phyloP scores from a whole-genome alignment of 2,329 filamentous ascomycete species.

The Tolypocladium guangdongense region DNA sequence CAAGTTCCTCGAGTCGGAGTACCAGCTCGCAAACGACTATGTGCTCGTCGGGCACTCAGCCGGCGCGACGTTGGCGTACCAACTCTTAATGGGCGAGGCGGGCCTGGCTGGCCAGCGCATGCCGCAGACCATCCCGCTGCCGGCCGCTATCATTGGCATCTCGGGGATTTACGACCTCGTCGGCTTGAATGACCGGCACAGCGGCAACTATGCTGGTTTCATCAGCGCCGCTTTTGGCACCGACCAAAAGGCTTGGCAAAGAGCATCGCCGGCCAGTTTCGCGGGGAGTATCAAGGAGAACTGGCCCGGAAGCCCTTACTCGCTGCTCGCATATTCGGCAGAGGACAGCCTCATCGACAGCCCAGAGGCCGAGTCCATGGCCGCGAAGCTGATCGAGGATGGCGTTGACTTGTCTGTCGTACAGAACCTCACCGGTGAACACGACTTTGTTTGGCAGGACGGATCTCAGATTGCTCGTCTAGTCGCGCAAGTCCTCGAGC shows the following conservation, averaged over 20 bases:
- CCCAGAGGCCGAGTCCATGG: conserved; percentile 49
- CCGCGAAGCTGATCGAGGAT: conserved; percentile 29
- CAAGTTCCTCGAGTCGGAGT: conserved; percentile 31
- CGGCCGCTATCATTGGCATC: conserved; percentile 46
- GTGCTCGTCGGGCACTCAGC: conserved; percentile 52
- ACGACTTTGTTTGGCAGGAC: conserved; percentile 54
- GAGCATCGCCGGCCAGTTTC: conserved; percentile 41
- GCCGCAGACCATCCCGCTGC: conserved; percentile 22
- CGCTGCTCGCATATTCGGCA: conserved; percentile 32
- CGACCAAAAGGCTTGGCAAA: conserved; percentile 37
- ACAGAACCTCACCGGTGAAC: conserved; percentile 41
- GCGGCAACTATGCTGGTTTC: conserved; percentile 43
- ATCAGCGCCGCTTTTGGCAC: conserved; percentile 49
- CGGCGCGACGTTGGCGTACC: conserved; percentile 52
- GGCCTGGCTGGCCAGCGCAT: conserved; percentile 12
- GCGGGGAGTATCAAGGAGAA: conserved; percentile 27
- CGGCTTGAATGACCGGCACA: conserved; percentile 36
- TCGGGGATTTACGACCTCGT: conserved; percentile 58
- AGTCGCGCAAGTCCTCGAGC: conserved; percentile 20
- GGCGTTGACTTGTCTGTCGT: conserved; percentile 19
- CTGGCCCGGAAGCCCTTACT: conserved; percentile 23
- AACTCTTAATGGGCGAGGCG: conserved; percentile 38
- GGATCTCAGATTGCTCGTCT: conserved; percentile 44
- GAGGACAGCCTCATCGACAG: conserved; percentile 41
- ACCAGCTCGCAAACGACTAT: conserved; percentile 37